Evolutionary conservation across 2,329 filamentous ascomycete species (phyloP), one percentile per base, ranked within the genome.

Genomic region (Madurella mycetomatis): DNA sequence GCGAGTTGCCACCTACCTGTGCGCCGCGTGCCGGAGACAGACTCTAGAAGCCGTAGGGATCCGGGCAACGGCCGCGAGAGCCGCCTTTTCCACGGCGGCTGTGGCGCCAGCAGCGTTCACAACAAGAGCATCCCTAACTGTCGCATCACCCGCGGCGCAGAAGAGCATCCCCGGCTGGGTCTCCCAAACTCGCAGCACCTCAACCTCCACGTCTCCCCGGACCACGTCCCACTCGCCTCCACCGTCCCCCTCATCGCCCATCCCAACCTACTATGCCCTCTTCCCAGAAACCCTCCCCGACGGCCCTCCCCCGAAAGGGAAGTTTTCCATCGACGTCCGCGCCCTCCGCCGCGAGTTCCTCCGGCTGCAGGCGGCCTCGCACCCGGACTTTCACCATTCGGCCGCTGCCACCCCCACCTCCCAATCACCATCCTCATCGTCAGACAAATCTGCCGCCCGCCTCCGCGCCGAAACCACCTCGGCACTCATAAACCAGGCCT

Each of bases 401-500:
- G 64, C 62, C 34, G 65, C 55, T 62, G 43, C 53, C 19, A 7
- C 46, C 40, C 25, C 56, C 19, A 40, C 60, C 37, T 2, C 30
- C 13, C 25, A 25, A 25, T 30, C 39, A 16, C 25, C 41, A 4
- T 19, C 41, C 2, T 31, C 12, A 17, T 15, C 17, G 31, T 4
- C 56, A 59, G 51, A 39, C 40, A 18, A 57, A 40, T 57, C 55
- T 59, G 65, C 60, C 62, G 73, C 68, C 54, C 63, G 25, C 47
- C 15, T 48, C 41, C 65, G 80, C 46, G 90, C 91, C 17, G 89
- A 95, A 70, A 87, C 84, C 0, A 76, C 85, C n/a, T 94, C 88
- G 9, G 82, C 90, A 8, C 80, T 83, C 25, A 92, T 97, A 70
- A 97, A 97, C 76, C 86, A 91, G 61, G 94, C 94, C 0, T 97